Conservation (phyloP, 2,329 filamentous ascomycete species). For the Cladophialophora psammophila region DNA sequence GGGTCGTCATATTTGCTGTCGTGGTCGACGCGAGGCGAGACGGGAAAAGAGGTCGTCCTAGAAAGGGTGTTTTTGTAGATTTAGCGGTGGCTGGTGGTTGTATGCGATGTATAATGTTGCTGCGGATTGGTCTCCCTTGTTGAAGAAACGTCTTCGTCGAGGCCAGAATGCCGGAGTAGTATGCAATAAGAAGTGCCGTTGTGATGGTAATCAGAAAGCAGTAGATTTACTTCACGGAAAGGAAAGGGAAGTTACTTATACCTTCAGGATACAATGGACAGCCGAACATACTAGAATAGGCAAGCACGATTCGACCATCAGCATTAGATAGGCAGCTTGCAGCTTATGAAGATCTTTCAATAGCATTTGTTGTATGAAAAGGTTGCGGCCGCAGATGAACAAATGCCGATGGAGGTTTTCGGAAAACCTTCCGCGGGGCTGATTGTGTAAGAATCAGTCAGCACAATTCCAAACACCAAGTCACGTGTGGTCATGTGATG, state of each 20-base stretch:
- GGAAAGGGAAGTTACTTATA: constrained; percentile 31
- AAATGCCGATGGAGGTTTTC: constrained; percentile 9
- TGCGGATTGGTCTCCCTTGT: constrained; percentile 30
- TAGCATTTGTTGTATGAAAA: not conserved
- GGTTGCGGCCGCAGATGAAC: not conserved
- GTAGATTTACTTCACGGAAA: constrained; percentile 25
- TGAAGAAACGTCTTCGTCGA: constrained; percentile 29
- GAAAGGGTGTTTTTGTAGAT: constrained; percentile 21
- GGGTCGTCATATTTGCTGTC: constrained; percentile 64
- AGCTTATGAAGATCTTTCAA: constrained; percentile 21
- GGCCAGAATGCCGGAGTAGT: constrained; percentile 34
- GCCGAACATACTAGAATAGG: constrained; percentile 33
- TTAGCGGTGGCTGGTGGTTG: constrained; percentile 10
- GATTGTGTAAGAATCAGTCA: constrained; percentile 39
- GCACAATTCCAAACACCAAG: constrained; percentile 9
- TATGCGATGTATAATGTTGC: constrained; percentile 18
- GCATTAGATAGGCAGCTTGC: constrained; percentile 5
- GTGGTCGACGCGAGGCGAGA: constrained; percentile 40
- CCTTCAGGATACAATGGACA: not conserved
- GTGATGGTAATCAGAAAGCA: constrained; percentile 36
- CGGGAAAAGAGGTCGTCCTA: constrained; percentile 21
- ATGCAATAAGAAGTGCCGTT: constrained; percentile 29
- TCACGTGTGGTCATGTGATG: constrained; percentile 8
- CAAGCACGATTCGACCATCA: constrained; percentile 15
- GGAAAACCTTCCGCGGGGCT: constrained; percentile 22